Evolutionary conservation across 2,329 filamentous ascomycete genomes (phyloP).

Genomic region (Akanthomyces uredinophilus): DNA sequence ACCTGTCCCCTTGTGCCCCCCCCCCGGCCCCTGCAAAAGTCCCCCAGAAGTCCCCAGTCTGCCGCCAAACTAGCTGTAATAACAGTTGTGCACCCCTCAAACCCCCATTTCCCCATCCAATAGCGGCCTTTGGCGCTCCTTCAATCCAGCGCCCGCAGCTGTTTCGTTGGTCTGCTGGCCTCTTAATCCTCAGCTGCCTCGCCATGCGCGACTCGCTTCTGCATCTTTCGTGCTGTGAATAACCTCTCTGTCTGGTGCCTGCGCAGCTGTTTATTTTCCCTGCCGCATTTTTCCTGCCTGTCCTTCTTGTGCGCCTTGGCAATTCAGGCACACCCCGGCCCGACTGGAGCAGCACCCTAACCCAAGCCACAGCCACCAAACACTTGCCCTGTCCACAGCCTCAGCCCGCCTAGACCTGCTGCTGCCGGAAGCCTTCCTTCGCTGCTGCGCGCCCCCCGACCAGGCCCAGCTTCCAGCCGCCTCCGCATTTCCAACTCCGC

Average conservation of each 20-base stretch:
- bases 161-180: not conserved
- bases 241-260: not conserved
- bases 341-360: not conserved
- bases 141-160: not conserved
- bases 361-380: constrained; percentile 9
- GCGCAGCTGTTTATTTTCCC: not conserved
- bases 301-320: not conserved
- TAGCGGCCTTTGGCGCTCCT: not conserved
- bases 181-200: not conserved
- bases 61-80: not conserved
- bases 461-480: not conserved
- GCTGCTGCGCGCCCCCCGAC: not conserved
- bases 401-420: not conserved
- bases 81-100: not conserved
- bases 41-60: not conserved
- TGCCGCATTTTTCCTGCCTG: not conserved
- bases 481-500: constrained; percentile 10
- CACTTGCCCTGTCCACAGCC: not conserved
- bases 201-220: not conserved
- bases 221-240: not conserved
- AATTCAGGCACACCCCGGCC: not conserved
- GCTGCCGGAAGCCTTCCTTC: not conserved
- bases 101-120: not conserved
- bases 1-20: too few species aligned
- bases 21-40: not conserved